A percentile compares a stretch with the other conserved stretches of the same genome.
Evolutionary conservation across 805 yeast genomes (phyloP).

Genomic region (Citeromyces matritensis): DNA sequence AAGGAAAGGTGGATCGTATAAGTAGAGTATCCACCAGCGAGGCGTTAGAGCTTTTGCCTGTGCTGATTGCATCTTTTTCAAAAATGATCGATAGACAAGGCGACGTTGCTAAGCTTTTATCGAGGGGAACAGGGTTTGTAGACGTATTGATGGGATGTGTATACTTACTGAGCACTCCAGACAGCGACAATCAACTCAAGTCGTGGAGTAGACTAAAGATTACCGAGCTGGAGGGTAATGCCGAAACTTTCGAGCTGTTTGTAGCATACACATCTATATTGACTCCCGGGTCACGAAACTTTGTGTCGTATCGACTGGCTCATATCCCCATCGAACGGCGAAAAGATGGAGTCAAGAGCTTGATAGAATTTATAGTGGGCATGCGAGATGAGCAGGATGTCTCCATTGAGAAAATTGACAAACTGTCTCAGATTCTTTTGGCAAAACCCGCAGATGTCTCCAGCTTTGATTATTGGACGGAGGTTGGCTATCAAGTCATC

Average conservation of each 20-base stretch:
- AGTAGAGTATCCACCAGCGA: constrained; percentile 8
- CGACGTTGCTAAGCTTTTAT: constrained; percentile 34
- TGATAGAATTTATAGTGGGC: constrained; percentile 69
- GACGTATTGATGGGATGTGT: constrained; percentile 39
- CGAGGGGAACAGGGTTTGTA: constrained; percentile 54
- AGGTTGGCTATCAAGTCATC: constrained; percentile 51
- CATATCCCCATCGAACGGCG: constrained; percentile 34
- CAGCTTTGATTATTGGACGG: constrained; percentile 33
- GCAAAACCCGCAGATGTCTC: constrained; percentile 41
- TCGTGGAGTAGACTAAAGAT: constrained; percentile 5
- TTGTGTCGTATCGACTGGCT: constrained; percentile 35
- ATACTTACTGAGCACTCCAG: constrained; percentile 17
- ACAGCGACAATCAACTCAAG: constrained; percentile 2
- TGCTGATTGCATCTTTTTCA: constrained; percentile 15
- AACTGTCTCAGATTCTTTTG: constrained; percentile 50
- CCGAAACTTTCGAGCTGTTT: constrained; percentile 58
- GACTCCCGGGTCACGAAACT: constrained; percentile 25
- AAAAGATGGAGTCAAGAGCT: constrained; percentile 47
- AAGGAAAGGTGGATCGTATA: constrained; percentile 10
- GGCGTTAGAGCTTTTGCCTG: constrained; percentile 7
- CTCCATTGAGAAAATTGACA: constrained; percentile 47
- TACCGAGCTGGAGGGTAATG: constrained; percentile 18
- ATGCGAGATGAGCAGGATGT: constrained; percentile 60
- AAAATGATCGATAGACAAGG: constrained; percentile 21
- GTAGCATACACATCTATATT: constrained; percentile 44